A percentile compares a stretch with the other conserved stretches of the same genome.
Evolutionary conservation across 805 yeast genomes (phyloP).

Genomic region (Metschnikowia proteae): DNA sequence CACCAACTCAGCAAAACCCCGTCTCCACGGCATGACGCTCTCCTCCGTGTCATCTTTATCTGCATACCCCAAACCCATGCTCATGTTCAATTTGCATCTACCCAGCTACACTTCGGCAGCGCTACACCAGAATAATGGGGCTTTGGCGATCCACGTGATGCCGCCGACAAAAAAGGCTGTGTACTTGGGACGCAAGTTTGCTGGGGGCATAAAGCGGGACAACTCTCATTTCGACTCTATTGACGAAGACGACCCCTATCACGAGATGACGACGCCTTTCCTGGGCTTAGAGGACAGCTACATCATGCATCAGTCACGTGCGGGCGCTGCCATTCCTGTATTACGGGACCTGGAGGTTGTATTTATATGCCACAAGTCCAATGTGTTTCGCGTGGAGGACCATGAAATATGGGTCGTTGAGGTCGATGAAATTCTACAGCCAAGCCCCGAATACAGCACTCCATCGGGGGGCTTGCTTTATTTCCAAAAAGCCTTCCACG

Average conservation of each 20-base stretch:
- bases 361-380: conserved; percentile 55
- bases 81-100: conserved; percentile 81
- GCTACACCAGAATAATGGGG: conserved; percentile 48
- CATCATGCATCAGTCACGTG: conserved; percentile 16
- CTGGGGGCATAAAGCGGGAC: conserved; percentile 52
- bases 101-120: conserved; percentile 78
- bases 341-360: conserved; percentile 55
- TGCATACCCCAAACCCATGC: conserved; percentile 67
- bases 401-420: conserved; percentile 91
- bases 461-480: conserved; percentile 63
- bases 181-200: conserved; percentile 60
- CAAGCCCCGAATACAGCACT: conserved; percentile 16
- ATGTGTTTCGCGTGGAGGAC: conserved; percentile 61
- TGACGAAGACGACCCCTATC: conserved; percentile 35
- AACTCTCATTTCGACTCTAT: conserved; percentile 17
- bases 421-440: conserved; percentile 54
- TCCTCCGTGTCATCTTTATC: conserved; percentile 85
- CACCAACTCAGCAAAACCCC: conserved; percentile 1
- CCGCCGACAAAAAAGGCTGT: conserved; percentile 57
- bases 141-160: conserved; percentile 71
- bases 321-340: conserved; percentile 47
- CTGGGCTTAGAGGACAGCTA: conserved; percentile 26
- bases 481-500: conserved; percentile 59
- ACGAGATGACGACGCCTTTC: conserved; percentile 56
- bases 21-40: conserved; percentile 71